Base-by-base conservation (phyloP, 1,284 basidiomycete species). In the Naganishia sp. region DNA sequence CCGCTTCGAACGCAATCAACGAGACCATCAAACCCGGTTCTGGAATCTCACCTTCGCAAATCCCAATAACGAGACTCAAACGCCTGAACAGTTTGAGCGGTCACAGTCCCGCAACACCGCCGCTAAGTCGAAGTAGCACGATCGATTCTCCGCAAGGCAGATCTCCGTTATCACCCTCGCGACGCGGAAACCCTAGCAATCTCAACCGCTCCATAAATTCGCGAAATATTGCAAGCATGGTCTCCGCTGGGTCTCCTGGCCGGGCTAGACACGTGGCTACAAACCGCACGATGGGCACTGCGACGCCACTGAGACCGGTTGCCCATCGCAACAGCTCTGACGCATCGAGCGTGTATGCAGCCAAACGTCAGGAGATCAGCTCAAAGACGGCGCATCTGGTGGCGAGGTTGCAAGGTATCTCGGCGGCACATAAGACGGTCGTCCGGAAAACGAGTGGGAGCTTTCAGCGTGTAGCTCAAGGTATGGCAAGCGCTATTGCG, bases 161-260 rank as follows among this genome's bases (percentile, higher is more conserved):
- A 18, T 52, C 55, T 18, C 49, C 46, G 23, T 36, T 39, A 4
- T 50, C 42, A 0, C 42, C 55, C 15, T 63, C 50, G n/a, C 43
- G 55, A 18, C 39, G 50, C 28, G 49, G 31, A 36, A 46, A 9
- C 33, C 18, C 48, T 18, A 60, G 53, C 33, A 49, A 52, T 39
- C 53, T 66, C 18, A 66, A 66, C 45, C 56, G 65, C 31, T 66
- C 65, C 4, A 63, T 57, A n/a, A 66, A 66, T 50, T 66, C 57
- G 15, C 52, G 65, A 18, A 54, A 61, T 31, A 52, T 66, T 16
- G 61, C 61, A 10, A 63, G 61, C 28, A 11, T 63, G 49, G 61
- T 23, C 16, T 50, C 36, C 9, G 48, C 48, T 7, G 57, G 48
- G 9, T 61, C 57, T 28, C 57, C 57, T 3, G 36, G 33, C 25